phyloP scores from a whole-genome alignment of 1,139 yeast genomes.

The Yamadazyma buinensis region DNA sequence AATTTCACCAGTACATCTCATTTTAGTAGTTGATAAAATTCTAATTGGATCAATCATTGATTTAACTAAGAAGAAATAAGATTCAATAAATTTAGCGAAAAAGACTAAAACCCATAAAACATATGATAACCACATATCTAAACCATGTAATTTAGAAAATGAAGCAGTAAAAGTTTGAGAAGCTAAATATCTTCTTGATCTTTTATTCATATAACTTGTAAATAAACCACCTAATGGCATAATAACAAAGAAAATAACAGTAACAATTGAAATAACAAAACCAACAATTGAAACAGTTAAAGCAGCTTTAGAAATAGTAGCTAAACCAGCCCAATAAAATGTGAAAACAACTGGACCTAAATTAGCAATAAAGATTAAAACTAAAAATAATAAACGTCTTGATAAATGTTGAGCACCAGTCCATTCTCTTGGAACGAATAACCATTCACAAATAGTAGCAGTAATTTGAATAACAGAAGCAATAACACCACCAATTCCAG shows the following conservation, averaged over 20 bases:
- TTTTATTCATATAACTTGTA: constrained; percentile 86
- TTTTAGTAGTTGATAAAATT: constrained; percentile 43
- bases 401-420: constrained; percentile 98
- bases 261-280: constrained; percentile 82
- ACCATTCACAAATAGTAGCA: constrained; percentile 93
- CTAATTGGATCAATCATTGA: constrained; percentile 95
- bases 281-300: constrained; percentile 81
- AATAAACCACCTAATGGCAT: constrained; percentile 98
- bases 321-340: constrained; percentile 75
- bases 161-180: constrained; percentile 96
- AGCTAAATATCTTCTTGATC: constrained; percentile 86
- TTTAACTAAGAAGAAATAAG: constrained; percentile 87
- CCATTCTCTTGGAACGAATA: constrained; percentile 97
- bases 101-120: constrained; percentile 86
- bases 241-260: constrained; percentile 79
- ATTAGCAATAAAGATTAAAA: constrained; percentile 64
- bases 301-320: constrained; percentile 69
- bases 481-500: constrained; percentile 88
- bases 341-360: constrained; percentile 85
- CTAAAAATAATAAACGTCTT: constrained; percentile 77
- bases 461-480: constrained; percentile 77
- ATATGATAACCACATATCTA: constrained; percentile 96
- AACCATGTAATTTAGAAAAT: constrained; percentile 73
- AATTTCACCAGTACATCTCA: constrained; percentile 74
- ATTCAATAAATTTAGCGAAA: constrained; percentile 83